These are phyloP conservation scores for Torulaspora quercuum DNA, from an alignment of 805 yeast species.

Conservation along the genomic window DNA sequence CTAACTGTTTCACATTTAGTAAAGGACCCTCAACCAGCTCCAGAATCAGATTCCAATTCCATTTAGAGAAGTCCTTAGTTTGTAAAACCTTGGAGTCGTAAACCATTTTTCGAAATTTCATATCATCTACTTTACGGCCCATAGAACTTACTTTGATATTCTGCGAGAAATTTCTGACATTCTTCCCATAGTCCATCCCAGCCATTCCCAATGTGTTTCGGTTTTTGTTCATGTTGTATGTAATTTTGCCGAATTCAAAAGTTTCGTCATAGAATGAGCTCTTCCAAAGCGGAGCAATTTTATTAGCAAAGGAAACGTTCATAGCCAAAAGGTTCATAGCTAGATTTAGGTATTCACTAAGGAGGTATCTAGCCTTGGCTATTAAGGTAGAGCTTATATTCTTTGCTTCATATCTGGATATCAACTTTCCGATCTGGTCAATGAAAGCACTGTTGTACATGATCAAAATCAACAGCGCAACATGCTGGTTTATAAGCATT, in stretches of 20 bases:
- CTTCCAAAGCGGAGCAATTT: conserved; percentile 9
- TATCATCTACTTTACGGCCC: conserved; percentile 51
- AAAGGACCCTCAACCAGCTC: conserved; percentile 82
- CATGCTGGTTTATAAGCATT: conserved; percentile 55
- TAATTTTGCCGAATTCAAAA: conserved; percentile 48
- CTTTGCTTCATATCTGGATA: conserved; percentile 18
- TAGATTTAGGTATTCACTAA: conserved; percentile 58
- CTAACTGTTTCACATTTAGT: conserved; percentile 64
- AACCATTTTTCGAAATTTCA: conserved; percentile 61
- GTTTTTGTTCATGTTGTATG: conserved; percentile 40
- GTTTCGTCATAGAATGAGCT: conserved; percentile 22
- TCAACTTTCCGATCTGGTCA: conserved; percentile 40
- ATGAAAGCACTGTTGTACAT: conserved; percentile 56
- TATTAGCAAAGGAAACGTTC: conserved; percentile 12
- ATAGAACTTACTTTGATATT: conserved; percentile 26
- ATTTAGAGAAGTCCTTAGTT: conserved; percentile 72
- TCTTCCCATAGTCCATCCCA: conserved; percentile 25
- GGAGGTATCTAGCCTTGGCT: conserved; percentile 59
- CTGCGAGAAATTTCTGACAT: conserved; percentile 26
- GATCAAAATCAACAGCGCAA: conserved; percentile 55
- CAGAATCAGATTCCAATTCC: conserved; percentile 82
- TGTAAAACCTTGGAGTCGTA: conserved; percentile 66
- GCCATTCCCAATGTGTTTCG: conserved; percentile 38
- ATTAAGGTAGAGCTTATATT: conserved; percentile 44
- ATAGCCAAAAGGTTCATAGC: conserved; percentile 55